Base-by-base conservation (phyloP, 305 asterid species). In the Euphrasia arctica region DNA sequence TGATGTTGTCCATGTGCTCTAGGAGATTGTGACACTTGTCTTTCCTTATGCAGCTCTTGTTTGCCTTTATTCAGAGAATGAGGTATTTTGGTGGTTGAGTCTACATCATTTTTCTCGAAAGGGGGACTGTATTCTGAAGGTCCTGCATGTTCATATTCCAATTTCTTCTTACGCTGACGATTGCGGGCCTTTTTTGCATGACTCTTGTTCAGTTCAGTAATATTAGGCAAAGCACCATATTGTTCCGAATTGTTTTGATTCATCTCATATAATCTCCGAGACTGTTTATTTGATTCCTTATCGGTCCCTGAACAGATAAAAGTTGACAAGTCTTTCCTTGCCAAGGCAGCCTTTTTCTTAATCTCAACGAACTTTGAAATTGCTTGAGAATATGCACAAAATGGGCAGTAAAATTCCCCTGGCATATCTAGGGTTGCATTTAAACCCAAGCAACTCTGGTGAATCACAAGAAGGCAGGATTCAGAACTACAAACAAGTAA, bases 351-450 rank as follows among this genome's bases (percentile, higher is more conserved):
- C 70, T 77, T 79, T 67, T 62, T 70, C 86, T 85, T 83, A 73
- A 60, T 64, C 69, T 83, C 80, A 63, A 67, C 28, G 77, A 73
- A 78, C 65, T 70, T 71, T 25, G 81, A 78, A 58, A 85, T 66
- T 58, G 91, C 81, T 51, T 50, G 83, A 70, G 89, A 83, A 73
- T 82, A 89, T 62, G 88, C 81, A 82, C 98, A 91, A 74, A 89
- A 91, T 12, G 98, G 96, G 78, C 96, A 91, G 74, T 72, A 81
- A 73, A 86, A 86, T 58, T 67, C 71, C 61, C 82, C 92, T 31
- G 57, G 71, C 65, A 66, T 59, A 68, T 85, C 84, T 65, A 85
- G 79, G 62, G 54, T 65, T 59, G 71, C 71, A 49, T 73, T 80
- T 64, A 85, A 78, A 65, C 71, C 84, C 84, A 91, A 79, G 74